These are phyloP conservation scores for Colletotrichum nymphaeae DNA, from an alignment of 2,329 filamentous ascomycete species.

Conservation along the genomic window DNA sequence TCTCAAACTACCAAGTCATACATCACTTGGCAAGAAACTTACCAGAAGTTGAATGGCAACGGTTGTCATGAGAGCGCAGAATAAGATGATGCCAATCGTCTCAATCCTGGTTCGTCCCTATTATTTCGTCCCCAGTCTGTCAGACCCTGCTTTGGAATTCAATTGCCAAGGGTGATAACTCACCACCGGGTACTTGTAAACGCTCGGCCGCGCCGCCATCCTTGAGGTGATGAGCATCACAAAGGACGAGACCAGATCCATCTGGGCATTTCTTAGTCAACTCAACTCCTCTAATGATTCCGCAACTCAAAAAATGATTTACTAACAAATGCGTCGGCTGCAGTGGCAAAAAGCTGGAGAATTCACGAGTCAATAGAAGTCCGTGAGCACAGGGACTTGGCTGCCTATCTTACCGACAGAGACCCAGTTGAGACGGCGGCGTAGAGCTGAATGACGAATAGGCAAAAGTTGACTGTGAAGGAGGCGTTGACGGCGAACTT, in stretches of 20 bases:
- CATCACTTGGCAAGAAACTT: slow-evolving; percentile 41
- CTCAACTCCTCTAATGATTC: slow-evolving; percentile 29
- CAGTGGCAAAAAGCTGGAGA: slow-evolving; percentile 68
- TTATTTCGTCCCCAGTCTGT: background rate
- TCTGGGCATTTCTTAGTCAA: slow-evolving; percentile 46
- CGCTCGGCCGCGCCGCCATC: slow-evolving; percentile 68
- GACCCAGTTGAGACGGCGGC: slow-evolving; percentile 69
- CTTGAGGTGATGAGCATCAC: slow-evolving; percentile 72
- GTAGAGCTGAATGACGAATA: slow-evolving; percentile 69
- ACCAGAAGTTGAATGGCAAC: slow-evolving; percentile 72
- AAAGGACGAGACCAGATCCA: slow-evolving; percentile 73
- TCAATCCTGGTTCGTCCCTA: slow-evolving; percentile 71
- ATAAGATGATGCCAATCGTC: slow-evolving; percentile 73
- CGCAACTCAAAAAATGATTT: background rate
- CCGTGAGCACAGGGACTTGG: background rate
- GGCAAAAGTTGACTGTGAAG: slow-evolving; percentile 62
- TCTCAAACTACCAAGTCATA: slow-evolving; percentile 27
- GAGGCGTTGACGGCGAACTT: slow-evolving; percentile 65
- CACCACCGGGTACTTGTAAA: slow-evolving; percentile 71
- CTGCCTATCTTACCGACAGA: slow-evolving; percentile 52
- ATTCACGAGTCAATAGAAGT: slow-evolving; percentile 17
- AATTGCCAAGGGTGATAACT: slow-evolving; percentile 37
- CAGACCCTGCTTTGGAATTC: background rate
- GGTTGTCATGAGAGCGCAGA: slow-evolving; percentile 75
- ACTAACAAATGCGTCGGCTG: slow-evolving; percentile 71